Base-by-base conservation (phyloP, 257 asterid genomes). In the Salvia rosmarinus region DNA sequence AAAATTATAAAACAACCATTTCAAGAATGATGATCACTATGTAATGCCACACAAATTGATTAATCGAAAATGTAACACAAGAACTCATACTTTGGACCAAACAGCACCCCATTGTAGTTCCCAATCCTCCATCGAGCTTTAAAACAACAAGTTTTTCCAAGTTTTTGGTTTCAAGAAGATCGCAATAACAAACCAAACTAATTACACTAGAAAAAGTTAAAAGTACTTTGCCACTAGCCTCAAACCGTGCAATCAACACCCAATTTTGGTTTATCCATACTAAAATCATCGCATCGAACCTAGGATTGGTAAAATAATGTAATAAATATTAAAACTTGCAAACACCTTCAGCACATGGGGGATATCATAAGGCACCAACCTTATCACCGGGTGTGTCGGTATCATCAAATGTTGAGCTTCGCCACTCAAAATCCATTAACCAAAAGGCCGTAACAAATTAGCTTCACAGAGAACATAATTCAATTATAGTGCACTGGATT, bases 51-150 rank as follows among this genome's bases (percentile, higher is more conserved):
- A 23, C 59, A 74, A 17, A 81, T 25, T 25, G 40, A 64, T 68
- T 47, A 73, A 71, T 21, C 14, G 70, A 49, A 51, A 51, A 17
- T 16, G 35, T 51, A 42, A 34, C 47, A 32, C 19, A 6, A 63
- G 13, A 63, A 35, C 51, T 35, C 90, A 57, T 90, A 95, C 99
- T 95, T 92, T 54, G 99, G 99, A 56, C 99, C 99, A n/a, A n/a
- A 14, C 96, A 91, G 79, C 99, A 95, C 7, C 99, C 99, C 99
- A 95, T 95, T 13, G 99, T 95, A 59, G 99, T 95, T 75, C 99
- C 99, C 87, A 95, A 85, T 40, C 99, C 99, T 81, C 99, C 99
- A 74, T 95, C 92, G 76, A 95, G 99, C 87, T 95, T 95, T 64
- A 95, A 70, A 51, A 95, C 99, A 67, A 85, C 99, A 67, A 95